These are phyloP conservation scores for Castanea sativa DNA, from an alignment of 306 rosid species.

Conservation along the genomic window DNA sequence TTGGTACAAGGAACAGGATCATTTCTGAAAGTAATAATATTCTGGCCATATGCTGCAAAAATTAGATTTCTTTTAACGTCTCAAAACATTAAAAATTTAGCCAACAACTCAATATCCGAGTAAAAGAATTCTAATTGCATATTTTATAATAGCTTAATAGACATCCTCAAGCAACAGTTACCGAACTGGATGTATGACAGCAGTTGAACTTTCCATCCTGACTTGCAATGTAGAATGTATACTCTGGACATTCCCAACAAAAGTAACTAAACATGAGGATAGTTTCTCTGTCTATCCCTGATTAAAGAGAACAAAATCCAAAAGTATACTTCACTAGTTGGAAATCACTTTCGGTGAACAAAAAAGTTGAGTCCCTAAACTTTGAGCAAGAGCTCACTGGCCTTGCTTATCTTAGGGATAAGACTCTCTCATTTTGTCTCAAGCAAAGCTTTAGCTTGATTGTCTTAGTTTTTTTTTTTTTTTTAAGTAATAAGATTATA, in stretches of 20 bases:
- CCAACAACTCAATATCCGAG: neutral
- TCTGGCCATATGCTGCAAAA: neutral
- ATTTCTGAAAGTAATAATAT: neutral
- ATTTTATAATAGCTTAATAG: neutral
- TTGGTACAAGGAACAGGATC: slow-evolving; percentile 4
- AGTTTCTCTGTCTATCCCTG: too few relatives aligned
- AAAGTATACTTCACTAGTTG: neutral
- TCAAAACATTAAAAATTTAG: neutral
- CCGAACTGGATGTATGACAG: neutral
- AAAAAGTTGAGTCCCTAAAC: neutral
- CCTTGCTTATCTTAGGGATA: neutral
- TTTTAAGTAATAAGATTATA: too few relatives aligned
- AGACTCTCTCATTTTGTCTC: neutral
- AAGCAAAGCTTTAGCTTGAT: neutral
- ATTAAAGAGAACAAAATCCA: neutral
- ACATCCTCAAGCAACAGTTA: neutral
- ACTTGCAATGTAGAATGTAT: neutral
- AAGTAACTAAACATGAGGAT: neutral
- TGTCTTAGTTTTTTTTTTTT: neutral
- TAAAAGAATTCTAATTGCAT: neutral
- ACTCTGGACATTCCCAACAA: neutral
- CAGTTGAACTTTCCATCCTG: neutral
- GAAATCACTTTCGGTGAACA: neutral
- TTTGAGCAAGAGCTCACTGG: neutral
- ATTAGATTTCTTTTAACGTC: neutral